Conservation (phyloP, 345 rosid genomes). For the Hevea brasiliensis region DNA sequence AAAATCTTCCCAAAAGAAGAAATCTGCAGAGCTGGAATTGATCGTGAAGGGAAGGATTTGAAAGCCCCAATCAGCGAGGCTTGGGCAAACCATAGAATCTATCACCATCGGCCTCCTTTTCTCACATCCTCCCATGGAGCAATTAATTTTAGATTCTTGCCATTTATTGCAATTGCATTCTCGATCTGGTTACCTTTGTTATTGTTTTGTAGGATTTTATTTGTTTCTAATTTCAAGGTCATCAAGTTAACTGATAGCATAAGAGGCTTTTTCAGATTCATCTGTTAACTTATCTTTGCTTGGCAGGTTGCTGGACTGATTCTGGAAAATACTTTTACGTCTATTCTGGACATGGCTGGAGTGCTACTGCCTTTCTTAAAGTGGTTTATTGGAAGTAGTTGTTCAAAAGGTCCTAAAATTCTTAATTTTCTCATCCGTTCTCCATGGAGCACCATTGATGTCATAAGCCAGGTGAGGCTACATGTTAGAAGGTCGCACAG, state of each 20-base stretch:
- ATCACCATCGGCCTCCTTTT: too few species aligned
- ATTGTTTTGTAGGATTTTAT: background rate
- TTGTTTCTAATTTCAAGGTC: background rate
- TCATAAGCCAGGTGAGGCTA: slow-evolving; percentile 69
- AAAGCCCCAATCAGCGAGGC: too few species aligned
- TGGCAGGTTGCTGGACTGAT: slow-evolving; percentile 76
- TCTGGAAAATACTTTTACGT: slow-evolving; percentile 94
- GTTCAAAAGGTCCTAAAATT: slow-evolving; percentile 72
- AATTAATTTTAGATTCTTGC: too few species aligned
- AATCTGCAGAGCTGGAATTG: too few species aligned
- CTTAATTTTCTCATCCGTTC: slow-evolving; percentile 94
- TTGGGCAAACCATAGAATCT: too few species aligned
- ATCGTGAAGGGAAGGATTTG: too few species aligned
- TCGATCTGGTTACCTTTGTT: background rate
- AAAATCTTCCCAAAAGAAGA: too few species aligned
- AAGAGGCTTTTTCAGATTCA: background rate
- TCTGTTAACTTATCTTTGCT: slow-evolving; percentile 11
- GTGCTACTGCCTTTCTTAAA: slow-evolving; percentile 85
- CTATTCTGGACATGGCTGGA: slow-evolving; percentile 99
- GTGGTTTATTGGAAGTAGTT: slow-evolving; percentile 93
- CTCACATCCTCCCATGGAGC: too few species aligned
- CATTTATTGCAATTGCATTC: background rate
- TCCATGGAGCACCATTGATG: slow-evolving; percentile 93
- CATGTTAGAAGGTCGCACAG: slow-evolving; percentile 8
- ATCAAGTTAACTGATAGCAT: background rate